Conservation (phyloP, 805 yeast species). For the Candida broadrunensis region DNA sequence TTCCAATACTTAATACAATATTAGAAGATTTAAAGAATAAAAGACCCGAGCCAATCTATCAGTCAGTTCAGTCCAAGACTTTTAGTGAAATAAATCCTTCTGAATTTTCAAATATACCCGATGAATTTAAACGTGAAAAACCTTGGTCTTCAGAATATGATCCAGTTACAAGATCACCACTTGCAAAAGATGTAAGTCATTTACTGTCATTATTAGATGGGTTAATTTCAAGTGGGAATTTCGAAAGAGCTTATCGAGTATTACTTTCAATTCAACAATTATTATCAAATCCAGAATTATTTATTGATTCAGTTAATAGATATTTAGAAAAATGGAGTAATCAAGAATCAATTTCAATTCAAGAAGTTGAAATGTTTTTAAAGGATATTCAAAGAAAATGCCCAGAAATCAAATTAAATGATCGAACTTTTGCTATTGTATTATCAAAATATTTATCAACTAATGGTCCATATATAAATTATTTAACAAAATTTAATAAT, state of each 20-base stretch:
- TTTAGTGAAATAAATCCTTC: slow-evolving; percentile 1
- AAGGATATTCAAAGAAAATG: slow-evolving; percentile 19
- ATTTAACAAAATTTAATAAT: slow-evolving; percentile 9
- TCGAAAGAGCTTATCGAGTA: slow-evolving; percentile 67
- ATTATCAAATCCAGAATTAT: slow-evolving; percentile 37
- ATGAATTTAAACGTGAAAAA: slow-evolving; percentile 5
- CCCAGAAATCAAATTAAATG: slow-evolving; percentile 38
- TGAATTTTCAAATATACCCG: slow-evolving; percentile 5
- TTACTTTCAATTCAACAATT: slow-evolving; percentile 59
- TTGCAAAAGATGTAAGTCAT: slow-evolving; percentile 58
- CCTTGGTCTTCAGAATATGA: slow-evolving; percentile 43
- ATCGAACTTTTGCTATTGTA: slow-evolving; percentile 59
- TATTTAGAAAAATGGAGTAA: slow-evolving; percentile 47
- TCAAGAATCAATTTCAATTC: slow-evolving; percentile 35
- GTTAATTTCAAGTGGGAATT: slow-evolving; percentile 62
- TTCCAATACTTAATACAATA: slow-evolving; percentile 9
- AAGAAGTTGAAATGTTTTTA: slow-evolving; percentile 45
- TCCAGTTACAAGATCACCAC: slow-evolving; percentile 38
- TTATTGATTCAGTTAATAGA: slow-evolving; percentile 67
- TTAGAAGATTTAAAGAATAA: slow-evolving; percentile 11
- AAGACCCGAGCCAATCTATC: background rate
- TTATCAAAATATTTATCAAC: slow-evolving; percentile 36
- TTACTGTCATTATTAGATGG: slow-evolving; percentile 80
- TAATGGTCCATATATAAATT: slow-evolving; percentile 8
- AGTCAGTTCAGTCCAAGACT: background rate